Evolutionary conservation across 148 eudicot species (phyloP).

Genomic region (Gaultheria prostrata): DNA sequence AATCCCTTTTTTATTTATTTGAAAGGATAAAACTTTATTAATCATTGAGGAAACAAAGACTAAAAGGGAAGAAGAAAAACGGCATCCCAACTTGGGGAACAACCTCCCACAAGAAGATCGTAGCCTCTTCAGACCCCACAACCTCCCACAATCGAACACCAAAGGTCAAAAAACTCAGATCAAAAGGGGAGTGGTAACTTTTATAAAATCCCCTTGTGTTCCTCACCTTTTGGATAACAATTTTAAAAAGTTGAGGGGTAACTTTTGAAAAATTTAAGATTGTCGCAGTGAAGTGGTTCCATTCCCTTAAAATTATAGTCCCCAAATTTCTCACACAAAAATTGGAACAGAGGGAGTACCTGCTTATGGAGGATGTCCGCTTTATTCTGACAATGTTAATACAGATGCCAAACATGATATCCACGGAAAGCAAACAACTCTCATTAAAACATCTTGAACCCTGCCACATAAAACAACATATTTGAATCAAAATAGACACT

Average conservation of each 20-base stretch:
- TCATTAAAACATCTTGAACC: slow-evolving; percentile 42
- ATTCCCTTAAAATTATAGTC: not conserved
- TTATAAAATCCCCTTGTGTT: not conserved
- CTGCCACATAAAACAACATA: slow-evolving; percentile 30
- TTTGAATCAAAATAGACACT: not conserved
- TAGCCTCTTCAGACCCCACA: no score
- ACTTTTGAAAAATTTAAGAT: not conserved
- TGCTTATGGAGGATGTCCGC: slow-evolving; percentile 29
- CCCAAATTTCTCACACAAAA: not conserved
- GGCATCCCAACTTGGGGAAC: no score
- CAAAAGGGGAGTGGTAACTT: no score
- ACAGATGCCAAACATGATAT: slow-evolving; percentile 48
- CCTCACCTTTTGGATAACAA: not conserved
- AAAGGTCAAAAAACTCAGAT: no score
- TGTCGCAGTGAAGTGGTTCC: not conserved
- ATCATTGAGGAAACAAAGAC: no score
- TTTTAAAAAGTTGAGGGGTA: not conserved
- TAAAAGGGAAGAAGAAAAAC: no score
- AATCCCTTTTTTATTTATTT: no score
- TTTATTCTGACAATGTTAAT: slow-evolving; percentile 42
- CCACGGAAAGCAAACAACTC: slow-evolving; percentile 34
- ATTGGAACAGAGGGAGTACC: slow-evolving; percentile 30
- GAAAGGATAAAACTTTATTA: no score
- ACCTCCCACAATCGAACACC: no score
- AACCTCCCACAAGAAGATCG: no score